Evolutionary conservation across 176 grass and related monocot species (phyloP).

Genomic region (Hsuehochloa calcarea): DNA sequence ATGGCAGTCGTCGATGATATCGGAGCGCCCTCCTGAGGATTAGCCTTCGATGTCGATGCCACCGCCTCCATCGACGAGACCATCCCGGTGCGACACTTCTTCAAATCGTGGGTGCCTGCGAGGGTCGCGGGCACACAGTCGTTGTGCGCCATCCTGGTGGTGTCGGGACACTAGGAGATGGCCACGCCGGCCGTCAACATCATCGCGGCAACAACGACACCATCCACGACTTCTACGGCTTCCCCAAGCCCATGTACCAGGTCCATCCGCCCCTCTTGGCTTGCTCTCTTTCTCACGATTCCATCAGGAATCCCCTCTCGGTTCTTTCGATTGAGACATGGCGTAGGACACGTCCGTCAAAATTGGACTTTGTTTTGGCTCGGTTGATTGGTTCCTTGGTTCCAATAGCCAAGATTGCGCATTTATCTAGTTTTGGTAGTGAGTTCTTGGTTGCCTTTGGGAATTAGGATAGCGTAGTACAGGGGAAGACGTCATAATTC

Average conservation of each 20-base stretch:
- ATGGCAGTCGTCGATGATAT: too few species aligned
- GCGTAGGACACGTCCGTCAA: not conserved
- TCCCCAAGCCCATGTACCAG: constrained; percentile 76
- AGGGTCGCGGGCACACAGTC: constrained; percentile 30
- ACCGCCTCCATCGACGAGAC: constrained; percentile 71
- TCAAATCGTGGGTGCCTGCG: constrained; percentile 64
- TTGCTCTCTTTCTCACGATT: not conserved
- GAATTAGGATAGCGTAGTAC: too few species aligned
- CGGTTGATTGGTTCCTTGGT: not conserved
- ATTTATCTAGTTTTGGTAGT: too few species aligned
- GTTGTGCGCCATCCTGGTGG: constrained; percentile 65
- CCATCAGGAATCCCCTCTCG: not conserved
- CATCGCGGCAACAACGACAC: constrained; percentile 49
- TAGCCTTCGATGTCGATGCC: not conserved
- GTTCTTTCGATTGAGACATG: not conserved
- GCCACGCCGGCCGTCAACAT: constrained; percentile 56
- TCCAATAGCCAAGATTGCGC: not conserved
- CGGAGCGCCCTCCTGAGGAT: too few species aligned
- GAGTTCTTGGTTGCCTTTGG: too few species aligned
- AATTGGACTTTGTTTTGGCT: not conserved
- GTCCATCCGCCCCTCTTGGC: constrained; percentile 11
- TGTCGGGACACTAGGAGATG: too few species aligned
- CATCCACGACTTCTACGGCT: constrained; percentile 74
- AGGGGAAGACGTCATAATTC: too few species aligned
- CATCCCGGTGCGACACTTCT: constrained; percentile 57